These are phyloP conservation scores for Venustampulla echinocandica DNA, from an alignment of 495 filamentous ascomycete genomes.

Conservation along the genomic window DNA sequence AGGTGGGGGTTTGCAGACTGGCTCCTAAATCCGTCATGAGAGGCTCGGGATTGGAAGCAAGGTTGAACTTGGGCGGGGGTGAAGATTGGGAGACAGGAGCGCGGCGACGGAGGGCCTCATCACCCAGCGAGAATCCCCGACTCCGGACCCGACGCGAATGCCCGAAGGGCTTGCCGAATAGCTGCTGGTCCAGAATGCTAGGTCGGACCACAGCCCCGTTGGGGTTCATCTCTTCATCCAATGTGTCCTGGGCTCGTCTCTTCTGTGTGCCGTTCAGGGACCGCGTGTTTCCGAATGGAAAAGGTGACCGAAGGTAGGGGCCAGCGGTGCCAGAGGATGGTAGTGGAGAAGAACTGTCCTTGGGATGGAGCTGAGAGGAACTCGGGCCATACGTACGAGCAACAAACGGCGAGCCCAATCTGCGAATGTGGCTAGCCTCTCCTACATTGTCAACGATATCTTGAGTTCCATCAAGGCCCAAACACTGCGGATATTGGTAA, in stretches of 20 bases:
- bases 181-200: conserved; percentile 39
- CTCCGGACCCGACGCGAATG: conserved; percentile 34
- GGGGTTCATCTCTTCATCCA: conserved; percentile 39
- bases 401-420: conserved; percentile 46
- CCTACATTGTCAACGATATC: conserved; percentile 2
- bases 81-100: conserved; percentile 3
- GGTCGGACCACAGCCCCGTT: conserved; percentile 37
- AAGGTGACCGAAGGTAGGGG: conserved; percentile 39
- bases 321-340: conserved; percentile 30
- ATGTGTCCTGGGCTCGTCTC: conserved; percentile 39
- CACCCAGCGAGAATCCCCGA: conserved; percentile 55
- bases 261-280: conserved; percentile 43
- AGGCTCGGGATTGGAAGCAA: conserved; percentile 7
- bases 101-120: conserved; percentile 21
- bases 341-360: conserved; percentile 24
- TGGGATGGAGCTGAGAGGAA: conserved; percentile 26
- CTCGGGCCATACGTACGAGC: conserved; percentile 50
- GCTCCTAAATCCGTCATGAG: background rate
- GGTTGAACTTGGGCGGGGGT: conserved; percentile 24
- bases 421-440: conserved; percentile 13
- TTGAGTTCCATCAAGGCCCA: conserved; percentile 7
- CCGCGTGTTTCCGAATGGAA: conserved; percentile 35
- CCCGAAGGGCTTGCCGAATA: conserved; percentile 34
- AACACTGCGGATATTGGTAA: conserved; percentile 11
- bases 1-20: background rate